These are phyloP conservation scores for Boechera stricta DNA, from an alignment of 345 rosid genomes.

Conservation along the genomic window DNA sequence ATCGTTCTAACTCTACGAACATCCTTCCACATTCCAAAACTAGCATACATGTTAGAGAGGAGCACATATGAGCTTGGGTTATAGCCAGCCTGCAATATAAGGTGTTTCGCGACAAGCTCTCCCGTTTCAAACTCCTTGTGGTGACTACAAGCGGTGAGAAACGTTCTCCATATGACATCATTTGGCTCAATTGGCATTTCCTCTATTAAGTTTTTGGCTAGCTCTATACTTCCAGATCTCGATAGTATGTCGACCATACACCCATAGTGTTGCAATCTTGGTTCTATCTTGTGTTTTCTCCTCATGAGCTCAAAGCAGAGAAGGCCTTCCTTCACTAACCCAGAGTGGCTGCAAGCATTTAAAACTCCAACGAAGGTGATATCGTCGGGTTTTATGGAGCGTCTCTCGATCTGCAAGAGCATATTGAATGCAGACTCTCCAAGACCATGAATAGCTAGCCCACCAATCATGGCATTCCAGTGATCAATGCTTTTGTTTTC, in stretches of 20 bases:
- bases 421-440: slow-evolving; percentile 54
- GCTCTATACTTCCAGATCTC: slow-evolving; percentile 56
- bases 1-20: slow-evolving; percentile 52
- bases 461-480: slow-evolving; percentile 71
- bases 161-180: slow-evolving; percentile 57
- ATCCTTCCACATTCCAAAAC: slow-evolving; percentile 59
- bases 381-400: slow-evolving; percentile 52
- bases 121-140: slow-evolving; percentile 57
- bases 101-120: slow-evolving; percentile 51
- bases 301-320: slow-evolving; percentile 62
- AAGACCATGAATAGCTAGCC: slow-evolving; percentile 62
- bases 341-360: slow-evolving; percentile 72
- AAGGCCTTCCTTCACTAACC: slow-evolving; percentile 61
- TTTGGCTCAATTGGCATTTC: slow-evolving; percentile 53
- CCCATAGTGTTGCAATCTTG: slow-evolving; percentile 66
- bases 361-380: slow-evolving; percentile 61
- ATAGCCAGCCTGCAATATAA: slow-evolving; percentile 47
- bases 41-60: slow-evolving; percentile 62
- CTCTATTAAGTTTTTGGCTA: slow-evolving; percentile 55
- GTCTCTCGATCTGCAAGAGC: slow-evolving; percentile 51
- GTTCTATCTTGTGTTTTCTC: slow-evolving; percentile 51
- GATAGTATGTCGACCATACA: slow-evolving; percentile 61
- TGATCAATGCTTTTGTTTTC: slow-evolving; percentile 54
- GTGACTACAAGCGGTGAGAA: slow-evolving; percentile 59
- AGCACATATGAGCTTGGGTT: slow-evolving; percentile 57